Evolutionary conservation across 176 grass and related monocot species (phyloP).

Genomic region (Tillandsia leiboldiana): DNA sequence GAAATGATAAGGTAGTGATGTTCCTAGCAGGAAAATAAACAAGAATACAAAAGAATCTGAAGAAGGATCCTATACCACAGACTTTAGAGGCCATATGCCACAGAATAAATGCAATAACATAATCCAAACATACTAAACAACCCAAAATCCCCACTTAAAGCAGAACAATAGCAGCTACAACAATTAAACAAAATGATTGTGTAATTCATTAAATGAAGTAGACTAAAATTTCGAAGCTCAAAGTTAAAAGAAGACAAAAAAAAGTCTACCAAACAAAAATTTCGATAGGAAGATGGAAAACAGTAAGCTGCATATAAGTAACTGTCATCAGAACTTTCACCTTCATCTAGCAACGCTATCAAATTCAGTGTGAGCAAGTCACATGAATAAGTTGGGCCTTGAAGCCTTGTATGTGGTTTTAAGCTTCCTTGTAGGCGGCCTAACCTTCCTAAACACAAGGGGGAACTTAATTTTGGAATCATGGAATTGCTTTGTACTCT

Average conservation of each 20-base stretch:
- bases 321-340: neutral
- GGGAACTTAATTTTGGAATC: slow-evolving; percentile 65
- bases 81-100: neutral
- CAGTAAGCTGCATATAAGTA: neutral
- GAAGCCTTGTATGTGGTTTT: slow-evolving; percentile 93
- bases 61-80: too few species aligned
- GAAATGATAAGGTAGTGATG: too few species aligned
- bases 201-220: neutral
- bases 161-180: neutral
- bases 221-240: neutral
- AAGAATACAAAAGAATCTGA: too few species aligned
- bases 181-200: neutral
- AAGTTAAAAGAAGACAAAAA: neutral
- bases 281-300: neutral
- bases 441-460: slow-evolving; percentile 66
- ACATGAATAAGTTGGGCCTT: slow-evolving; percentile 84
- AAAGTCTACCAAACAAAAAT: neutral
- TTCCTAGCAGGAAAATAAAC: too few species aligned
- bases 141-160: neutral
- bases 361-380: slow-evolving; percentile 2
- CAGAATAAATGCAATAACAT: neutral
- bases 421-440: slow-evolving; percentile 68
- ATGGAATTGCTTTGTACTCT: slow-evolving; percentile 95
- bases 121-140: neutral
- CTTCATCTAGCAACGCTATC: neutral